Conservation (phyloP, 768 basidiomycete genomes). For the Cubamyces lactineus region DNA sequence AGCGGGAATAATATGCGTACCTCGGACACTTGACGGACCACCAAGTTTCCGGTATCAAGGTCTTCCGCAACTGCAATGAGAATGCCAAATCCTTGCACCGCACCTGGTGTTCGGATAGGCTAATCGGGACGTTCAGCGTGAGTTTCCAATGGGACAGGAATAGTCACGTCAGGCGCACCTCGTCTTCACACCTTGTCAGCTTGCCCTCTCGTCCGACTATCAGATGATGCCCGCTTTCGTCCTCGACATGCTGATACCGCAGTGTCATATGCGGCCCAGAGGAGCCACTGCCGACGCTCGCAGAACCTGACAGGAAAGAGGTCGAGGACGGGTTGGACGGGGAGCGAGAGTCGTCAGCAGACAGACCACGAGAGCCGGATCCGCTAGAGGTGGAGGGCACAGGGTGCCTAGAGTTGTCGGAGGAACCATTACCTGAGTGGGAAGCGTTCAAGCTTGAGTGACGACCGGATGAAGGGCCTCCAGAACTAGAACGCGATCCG, state of each 20-base stretch:
- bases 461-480: conserved; percentile 5
- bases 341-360: conserved; percentile 6
- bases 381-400: conserved; percentile 3
- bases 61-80: conserved; percentile 70
- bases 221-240: conserved; percentile 70
- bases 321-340: conserved; percentile 6
- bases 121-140: conserved; percentile 28
- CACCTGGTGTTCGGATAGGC: conserved; percentile 83
- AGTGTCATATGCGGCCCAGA: conserved; percentile 52
- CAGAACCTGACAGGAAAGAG: conserved; percentile 14
- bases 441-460: background rate
- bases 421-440: conserved; percentile 18
- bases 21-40: conserved; percentile 81
- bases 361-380: conserved; percentile 1
- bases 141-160: background rate
- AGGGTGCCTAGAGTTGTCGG: conserved; percentile 9
- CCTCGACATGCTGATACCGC: conserved; percentile 65
- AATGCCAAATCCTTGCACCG: conserved; percentile 84
- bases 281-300: conserved; percentile 21
- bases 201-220: conserved; percentile 71
- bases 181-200: conserved; percentile 73
- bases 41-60: conserved; percentile 51
- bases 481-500: conserved; percentile 16
- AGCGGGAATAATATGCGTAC: conserved; percentile 47
- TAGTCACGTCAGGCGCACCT: conserved; percentile 40